A percentile compares a stretch with the other conserved stretches of the same genome.
These are phyloP conservation scores for Mortierella alpina DNA, from an alignment of 192 early-diverging fungal genomes.

Conservation along the genomic window DNA sequence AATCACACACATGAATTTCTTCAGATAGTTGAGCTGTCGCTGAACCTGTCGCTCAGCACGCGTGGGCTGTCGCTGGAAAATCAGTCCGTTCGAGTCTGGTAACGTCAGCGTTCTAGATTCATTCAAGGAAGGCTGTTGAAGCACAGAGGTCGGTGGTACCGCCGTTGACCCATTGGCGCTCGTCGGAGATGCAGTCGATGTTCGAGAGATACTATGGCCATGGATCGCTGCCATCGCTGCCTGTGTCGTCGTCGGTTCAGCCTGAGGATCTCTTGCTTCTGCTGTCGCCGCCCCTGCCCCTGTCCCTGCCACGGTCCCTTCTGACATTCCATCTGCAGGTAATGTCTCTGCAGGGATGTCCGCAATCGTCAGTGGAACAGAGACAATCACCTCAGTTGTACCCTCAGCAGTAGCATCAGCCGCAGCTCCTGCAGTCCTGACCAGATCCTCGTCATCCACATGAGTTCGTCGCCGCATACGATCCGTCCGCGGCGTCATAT, in stretches of 20 bases:
- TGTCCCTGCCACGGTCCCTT: too few relatives aligned
- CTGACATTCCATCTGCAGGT: too few relatives aligned
- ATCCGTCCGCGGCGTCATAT: slow-evolving; percentile 5
- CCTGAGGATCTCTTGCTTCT: too few relatives aligned
- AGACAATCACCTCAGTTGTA: too few relatives aligned
- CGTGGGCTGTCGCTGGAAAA: not conserved
- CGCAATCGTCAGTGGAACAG: too few relatives aligned
- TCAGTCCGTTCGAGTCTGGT: not conserved
- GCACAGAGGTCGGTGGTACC: not conserved
- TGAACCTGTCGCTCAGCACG: not conserved
- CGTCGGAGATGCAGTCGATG: too few relatives aligned
- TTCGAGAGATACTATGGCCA: too few relatives aligned
- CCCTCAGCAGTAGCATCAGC: not conserved
- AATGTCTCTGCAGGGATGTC: too few relatives aligned
- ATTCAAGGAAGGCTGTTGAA: not conserved
- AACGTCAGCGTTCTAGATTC: not conserved
- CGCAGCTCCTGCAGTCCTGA: not conserved
- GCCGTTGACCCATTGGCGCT: too few relatives aligned
- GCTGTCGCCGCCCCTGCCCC: too few relatives aligned
- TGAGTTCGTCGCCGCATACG: not conserved
- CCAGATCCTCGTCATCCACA: not conserved
- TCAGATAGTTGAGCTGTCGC: not conserved
- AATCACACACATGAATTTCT: slow-evolving; percentile 17
- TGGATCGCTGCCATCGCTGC: too few relatives aligned
- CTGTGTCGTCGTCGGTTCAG: too few relatives aligned